These are phyloP conservation scores for Naganishia vishniacii DNA, from an alignment of 768 basidiomycete species.

Conservation along the genomic window DNA sequence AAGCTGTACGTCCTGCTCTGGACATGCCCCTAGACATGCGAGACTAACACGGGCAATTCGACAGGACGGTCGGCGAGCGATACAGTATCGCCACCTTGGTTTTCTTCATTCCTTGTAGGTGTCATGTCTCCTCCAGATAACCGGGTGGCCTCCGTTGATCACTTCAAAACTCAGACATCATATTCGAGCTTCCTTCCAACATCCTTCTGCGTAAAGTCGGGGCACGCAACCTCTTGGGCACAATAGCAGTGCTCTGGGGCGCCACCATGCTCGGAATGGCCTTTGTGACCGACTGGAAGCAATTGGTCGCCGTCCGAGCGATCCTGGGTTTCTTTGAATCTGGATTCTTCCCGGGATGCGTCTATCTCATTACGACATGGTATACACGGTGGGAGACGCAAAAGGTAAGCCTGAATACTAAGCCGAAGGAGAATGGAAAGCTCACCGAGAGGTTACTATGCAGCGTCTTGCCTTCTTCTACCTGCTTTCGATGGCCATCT, in stretches of 20 bases:
- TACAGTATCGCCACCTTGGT: constrained; percentile 42
- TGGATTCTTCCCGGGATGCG: constrained; percentile 43
- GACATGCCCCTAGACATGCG: no score
- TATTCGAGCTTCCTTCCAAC: constrained; percentile 44
- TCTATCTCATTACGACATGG: constrained; percentile 38
- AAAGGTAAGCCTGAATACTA: constrained; percentile 10
- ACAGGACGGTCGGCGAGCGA: constrained; percentile 36
- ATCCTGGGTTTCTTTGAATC: constrained; percentile 42
- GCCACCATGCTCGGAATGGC: constrained; percentile 41
- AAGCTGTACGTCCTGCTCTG: constrained; percentile 28
- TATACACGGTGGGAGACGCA: constrained; percentile 44
- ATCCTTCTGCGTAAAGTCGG: constrained; percentile 39
- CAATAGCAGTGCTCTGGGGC: constrained; percentile 40
- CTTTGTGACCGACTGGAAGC: constrained; percentile 42
- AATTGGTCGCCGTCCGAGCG: constrained; percentile 38
- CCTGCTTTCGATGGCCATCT: constrained; percentile 38
- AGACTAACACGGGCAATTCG: neutral
- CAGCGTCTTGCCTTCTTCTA: constrained; percentile 41
- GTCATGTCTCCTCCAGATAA: no score
- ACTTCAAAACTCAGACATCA: constrained; percentile 23
- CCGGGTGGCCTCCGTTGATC: neutral
- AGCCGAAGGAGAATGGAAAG: no score
- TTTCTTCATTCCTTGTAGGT: constrained; percentile 43
- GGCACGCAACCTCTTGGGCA: constrained; percentile 32
- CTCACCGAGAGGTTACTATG: neutral